Base-by-base conservation (phyloP, 106 monocot genomes). In the Acorus calamus region DNA sequence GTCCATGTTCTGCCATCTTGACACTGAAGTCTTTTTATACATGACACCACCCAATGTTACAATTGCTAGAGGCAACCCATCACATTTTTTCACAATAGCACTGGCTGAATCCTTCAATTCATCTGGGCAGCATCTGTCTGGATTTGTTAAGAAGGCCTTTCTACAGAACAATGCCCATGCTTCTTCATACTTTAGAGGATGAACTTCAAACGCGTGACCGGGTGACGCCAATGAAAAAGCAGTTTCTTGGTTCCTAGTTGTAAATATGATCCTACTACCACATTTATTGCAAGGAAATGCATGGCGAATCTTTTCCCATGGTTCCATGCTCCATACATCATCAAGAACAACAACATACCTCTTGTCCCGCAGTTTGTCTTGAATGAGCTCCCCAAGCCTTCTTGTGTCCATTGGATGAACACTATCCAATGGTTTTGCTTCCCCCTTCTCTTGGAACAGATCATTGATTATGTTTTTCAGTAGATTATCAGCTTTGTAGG, bases 301-400 rank as follows among this genome's bases (percentile, higher is more conserved):
- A 66, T 0, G 41, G 11, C 43, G 60, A n/a, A 77, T 43, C 7
- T 13, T 58, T 2, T 67, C 61, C 77, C 77, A 77, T 10, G 60
- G 53, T n/a, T 14, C 0, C 42, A 55, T n/a, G 1, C 9, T 10
- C 71, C 71, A 66, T 47, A 77, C 41, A 12, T 77, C 77, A 71
- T 77, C 77, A 55, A 77, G 46, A 13, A 77, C 46, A 2, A 71
- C 48, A 2, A 66, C 11, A 61, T 77, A 70, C 65, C 66, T 50
- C 48, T 72, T 66, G 10, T 47, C 59, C 41, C 62, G 0, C 0
- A 59, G 65, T 7, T 77, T 14, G 2, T 53, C 42, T 55, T 3
- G 47, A 7, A 77, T 6, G 9, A 49, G 28, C 28, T 28, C 28
- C 28, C 28, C 28, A 28, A 28, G 28, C 28, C 28, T 28, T 28